Base-by-base conservation (phyloP, 2,329 filamentous ascomycete genomes). In the Moelleriella libera region DNA sequence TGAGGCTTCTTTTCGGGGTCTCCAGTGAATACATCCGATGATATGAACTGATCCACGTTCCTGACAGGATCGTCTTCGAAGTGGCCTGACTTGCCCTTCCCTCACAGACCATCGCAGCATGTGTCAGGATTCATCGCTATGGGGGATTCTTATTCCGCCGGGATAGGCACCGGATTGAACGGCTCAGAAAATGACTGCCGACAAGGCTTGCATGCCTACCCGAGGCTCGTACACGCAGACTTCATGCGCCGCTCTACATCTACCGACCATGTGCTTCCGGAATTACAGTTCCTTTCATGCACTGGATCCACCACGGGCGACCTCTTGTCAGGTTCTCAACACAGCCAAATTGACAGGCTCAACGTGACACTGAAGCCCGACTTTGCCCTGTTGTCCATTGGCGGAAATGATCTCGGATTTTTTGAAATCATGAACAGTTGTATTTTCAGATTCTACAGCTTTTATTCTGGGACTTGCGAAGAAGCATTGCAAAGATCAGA, bases 371-470 rank as follows among this genome's bases (percentile, higher is more conserved):
- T 56, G 1, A 63, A 62, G 2, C 54, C 58, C 28, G 66, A 69
- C 53, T 70, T 72, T 50, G 68, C 68, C 3, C 62, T 70, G 1
- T 58, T 72, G 5, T 71, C 68, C n/a, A 60, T 72, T 32, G 69
- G 68, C 44, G 69, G 69, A 12, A 72, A 72, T 55, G 70, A 72
- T 52, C 61, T 72, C 7, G 69, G 68, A 51, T 72, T 72, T 59
- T 72, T 70, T 51, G 64, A 68, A 39, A 66, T 72, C 21, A 69
- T 72, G 56, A 72, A 72, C 53, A 68, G 68, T 29, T 72, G 70
- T 53, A 65, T 73, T 12, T 72, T 72, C 51, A 63, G 68, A 32
- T 72, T 72, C 54, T 72, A 72, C 54, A 66, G 65, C 53, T 68
- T 69, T 56, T 70, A 68, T 57, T 69, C 66, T 12, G 68, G 68